Evolutionary conservation across 148 eudicot genomes (phyloP), one percentile per base, ranked within the genome.

Genomic region (Rhododendron williamsianum): DNA sequence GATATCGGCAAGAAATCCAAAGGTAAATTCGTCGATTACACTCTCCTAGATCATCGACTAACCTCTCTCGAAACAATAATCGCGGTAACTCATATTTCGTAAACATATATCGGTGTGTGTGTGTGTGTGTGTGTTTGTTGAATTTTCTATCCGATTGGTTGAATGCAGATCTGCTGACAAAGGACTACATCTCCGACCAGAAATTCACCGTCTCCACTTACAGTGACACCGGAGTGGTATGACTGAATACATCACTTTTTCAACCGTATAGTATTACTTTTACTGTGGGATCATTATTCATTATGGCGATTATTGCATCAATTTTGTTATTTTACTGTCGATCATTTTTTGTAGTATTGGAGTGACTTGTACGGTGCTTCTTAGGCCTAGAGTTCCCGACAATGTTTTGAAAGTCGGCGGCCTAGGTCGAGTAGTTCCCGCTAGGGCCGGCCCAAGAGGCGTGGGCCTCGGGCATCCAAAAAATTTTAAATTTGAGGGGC

Each of bases 171-270:
- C 95, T 97, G 91, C 90, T 97, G 35, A 92, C 92, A 3, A 91
- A 65, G 86, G 98, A 94, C 82, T 94, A 94, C 77, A 80, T 92
- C 35, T 89, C 93, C 27, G 98, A 96, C 91, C 98, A 94, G 90
- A 96, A 95, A 84, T 91, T 96, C 71, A 87, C 97, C 12, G 84
- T 96, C 80, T 91, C 97, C 46, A 91, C 95, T 48, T 87, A 54
- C 92, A 96, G 95, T 84, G 95, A 89, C 16, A 85, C 94, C 80
- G 99, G 99, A 87, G 93, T 96, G 94, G 99, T 96, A 91, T 27
- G 88, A 81, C 87, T 87, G 15, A 77, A 87, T 83, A 58, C 18
- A 23, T 76, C 51, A 51, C n/a, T 36, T 30, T 56, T 43, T 23
- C 12, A 13, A 81, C 21, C 9, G 25, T 18, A n/a, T 30, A 30